These are phyloP conservation scores for Phytopythium aichiense DNA, from an alignment of 352 stramenopile species.

Conservation along the genomic window DNA sequence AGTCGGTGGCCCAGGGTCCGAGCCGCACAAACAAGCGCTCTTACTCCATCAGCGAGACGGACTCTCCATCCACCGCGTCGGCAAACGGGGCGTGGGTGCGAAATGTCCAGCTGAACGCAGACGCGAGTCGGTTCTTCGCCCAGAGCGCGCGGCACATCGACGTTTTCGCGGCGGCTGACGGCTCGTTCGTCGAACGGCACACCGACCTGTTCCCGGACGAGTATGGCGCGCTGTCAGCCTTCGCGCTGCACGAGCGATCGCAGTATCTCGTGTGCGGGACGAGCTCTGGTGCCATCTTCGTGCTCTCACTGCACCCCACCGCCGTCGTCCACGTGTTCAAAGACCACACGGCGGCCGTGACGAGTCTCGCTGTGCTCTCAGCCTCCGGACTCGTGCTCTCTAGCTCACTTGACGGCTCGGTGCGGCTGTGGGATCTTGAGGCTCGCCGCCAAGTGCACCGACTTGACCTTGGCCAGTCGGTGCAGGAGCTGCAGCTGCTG, in stretches of 20 bases:
- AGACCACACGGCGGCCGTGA: slow-evolving; percentile 59
- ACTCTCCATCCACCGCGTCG: neutral
- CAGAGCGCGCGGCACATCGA: slow-evolving; percentile 44
- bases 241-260: slow-evolving; percentile 59
- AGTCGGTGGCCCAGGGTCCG: neutral
- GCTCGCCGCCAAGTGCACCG: slow-evolving; percentile 56
- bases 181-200: slow-evolving; percentile 44
- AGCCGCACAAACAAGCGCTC: neutral
- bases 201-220: slow-evolving; percentile 44
- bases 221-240: slow-evolving; percentile 55
- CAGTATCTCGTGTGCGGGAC: slow-evolving; percentile 66
- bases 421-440: slow-evolving; percentile 69
- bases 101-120: slow-evolving; percentile 39
- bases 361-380: slow-evolving; percentile 43
- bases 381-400: slow-evolving; percentile 58
- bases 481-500: slow-evolving; percentile 44
- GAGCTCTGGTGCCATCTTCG: slow-evolving; percentile 46
- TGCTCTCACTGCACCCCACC: slow-evolving; percentile 53
- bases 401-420: slow-evolving; percentile 61
- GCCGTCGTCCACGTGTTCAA: slow-evolving; percentile 64
- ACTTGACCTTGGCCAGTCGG: slow-evolving; percentile 40
- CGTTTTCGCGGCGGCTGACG: slow-evolving; percentile 49
- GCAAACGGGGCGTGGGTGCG: slow-evolving; percentile 37
- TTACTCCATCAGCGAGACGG: neutral
- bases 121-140: slow-evolving; percentile 41